These are phyloP conservation scores for Kazachstania taianensis DNA, from an alignment of 805 yeast genomes.

Conservation along the genomic window DNA sequence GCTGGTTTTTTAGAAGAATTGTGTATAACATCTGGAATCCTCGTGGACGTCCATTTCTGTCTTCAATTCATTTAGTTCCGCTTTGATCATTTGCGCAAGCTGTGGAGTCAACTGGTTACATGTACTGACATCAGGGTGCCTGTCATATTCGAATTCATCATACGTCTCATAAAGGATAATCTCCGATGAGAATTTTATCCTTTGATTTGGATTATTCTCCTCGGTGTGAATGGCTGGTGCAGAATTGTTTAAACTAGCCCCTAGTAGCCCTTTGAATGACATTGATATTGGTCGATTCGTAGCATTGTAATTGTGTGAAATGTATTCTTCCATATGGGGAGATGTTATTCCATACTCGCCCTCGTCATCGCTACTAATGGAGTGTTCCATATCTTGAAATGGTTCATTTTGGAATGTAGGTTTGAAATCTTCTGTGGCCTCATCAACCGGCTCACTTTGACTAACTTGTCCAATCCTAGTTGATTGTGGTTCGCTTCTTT, in stretches of 20 bases:
- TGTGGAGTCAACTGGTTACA: slow-evolving; percentile 85
- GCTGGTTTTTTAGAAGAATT: slow-evolving; percentile 66
- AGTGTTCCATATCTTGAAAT: slow-evolving; percentile 12
- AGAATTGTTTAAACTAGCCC: slow-evolving; percentile 43
- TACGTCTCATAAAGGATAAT: slow-evolving; percentile 81
- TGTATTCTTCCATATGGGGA: slow-evolving; percentile 6
- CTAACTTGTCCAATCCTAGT: too few relatives aligned
- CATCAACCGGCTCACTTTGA: not conserved
- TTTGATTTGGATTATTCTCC: not conserved
- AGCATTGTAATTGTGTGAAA: not conserved
- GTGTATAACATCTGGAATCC: slow-evolving; percentile 70
- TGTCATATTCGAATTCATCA: slow-evolving; percentile 73
- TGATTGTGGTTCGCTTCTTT: too few relatives aligned
- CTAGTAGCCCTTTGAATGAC: slow-evolving; percentile 55
- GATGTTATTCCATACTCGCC: slow-evolving; percentile 1
- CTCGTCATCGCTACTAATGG: not conserved
- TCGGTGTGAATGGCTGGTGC: slow-evolving; percentile 7
- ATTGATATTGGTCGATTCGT: slow-evolving; percentile 31
- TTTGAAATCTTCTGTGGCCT: too few relatives aligned
- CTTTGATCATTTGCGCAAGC: slow-evolving; percentile 75
- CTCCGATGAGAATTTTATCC: slow-evolving; percentile 56
- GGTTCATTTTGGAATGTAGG: slow-evolving; percentile 21
- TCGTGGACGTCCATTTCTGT: slow-evolving; percentile 76
- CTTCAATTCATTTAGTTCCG: slow-evolving; percentile 73
- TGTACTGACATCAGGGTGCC: slow-evolving; percentile 87